Base-by-base conservation (phyloP, 352 stramenopile species). In the Pythium dissimile region DNA sequence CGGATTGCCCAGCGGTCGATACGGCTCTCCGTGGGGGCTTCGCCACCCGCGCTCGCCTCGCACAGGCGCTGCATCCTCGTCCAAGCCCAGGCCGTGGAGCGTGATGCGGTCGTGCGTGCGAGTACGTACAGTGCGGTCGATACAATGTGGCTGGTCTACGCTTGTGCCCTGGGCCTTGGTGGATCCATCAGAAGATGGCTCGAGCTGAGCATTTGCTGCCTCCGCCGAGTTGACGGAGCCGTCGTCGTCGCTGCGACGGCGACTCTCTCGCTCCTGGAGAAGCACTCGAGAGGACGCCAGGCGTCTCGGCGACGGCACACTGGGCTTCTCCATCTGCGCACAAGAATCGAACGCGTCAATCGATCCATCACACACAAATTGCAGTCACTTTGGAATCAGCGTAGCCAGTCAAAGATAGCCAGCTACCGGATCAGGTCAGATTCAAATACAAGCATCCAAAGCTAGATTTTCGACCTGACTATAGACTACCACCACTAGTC, bases 21-120 rank as follows among this genome's bases (percentile, higher is more conserved):
- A 92, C 1, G 81, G 81, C 57, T 89, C 73, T 5, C 79, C 79
- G 45, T 86, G 71, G 8, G 82, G 82, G 54, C 82, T 89, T 37
- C 75, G 80, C 82, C 82, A 92, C 5, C 82, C 82, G 2, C 66
- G 66, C 13, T 72, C 64, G 10, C 78, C 48, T 12, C 12, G n/a
- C n/a, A n/a, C 26, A 3, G 15, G 12, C 6, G 23, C 5, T 11
- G 15, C 68, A 10, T 52, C 24, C 7, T 49, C 43, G 5, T 24
- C 30, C 7, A 64, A 39, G 1, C 23, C 11, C 2, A 57, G 42
- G 10, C 50, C 34, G 46, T 20, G 42, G 15, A 88, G 52, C 7
- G 75, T 79, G 66, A 92, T 77, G 13, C 67, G 73, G 42, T 80
- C 75, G 15, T 80, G 59, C 6, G 73, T 86, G 20, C 82, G 75